phyloP scores from a whole-genome alignment of 2,329 filamentous ascomycete species.

The Dryadomyces quercivorus region DNA sequence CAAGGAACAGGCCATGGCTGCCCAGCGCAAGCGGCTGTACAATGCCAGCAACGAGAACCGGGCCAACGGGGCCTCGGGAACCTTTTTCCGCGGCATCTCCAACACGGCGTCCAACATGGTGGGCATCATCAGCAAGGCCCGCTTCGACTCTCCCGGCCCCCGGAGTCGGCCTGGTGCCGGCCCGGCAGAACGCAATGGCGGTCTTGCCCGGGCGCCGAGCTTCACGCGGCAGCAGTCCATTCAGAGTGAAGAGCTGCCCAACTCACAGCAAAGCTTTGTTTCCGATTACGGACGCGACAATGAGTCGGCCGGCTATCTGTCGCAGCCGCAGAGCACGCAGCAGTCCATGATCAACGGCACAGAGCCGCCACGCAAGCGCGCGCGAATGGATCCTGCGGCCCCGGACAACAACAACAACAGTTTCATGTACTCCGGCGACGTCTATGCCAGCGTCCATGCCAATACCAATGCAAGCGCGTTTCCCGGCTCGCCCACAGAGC shows the following conservation, averaged over 20 bases:
- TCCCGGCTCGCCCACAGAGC: conserved; percentile 66
- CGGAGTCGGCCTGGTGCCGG: conserved; percentile 30
- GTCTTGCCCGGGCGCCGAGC: conserved; percentile 53
- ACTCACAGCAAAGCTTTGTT: conserved; percentile 73
- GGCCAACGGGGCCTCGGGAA: conserved; percentile 56
- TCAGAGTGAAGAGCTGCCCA: conserved; percentile 59
- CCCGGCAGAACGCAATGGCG: conserved; percentile 27
- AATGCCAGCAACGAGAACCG: conserved; percentile 61
- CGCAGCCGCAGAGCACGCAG: conserved; percentile 30
- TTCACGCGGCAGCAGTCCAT: conserved; percentile 62
- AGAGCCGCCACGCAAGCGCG: conserved; percentile 76
- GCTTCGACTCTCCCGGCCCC: conserved; percentile 77
- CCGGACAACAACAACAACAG: conserved; percentile 32
- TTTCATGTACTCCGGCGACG: background rate
- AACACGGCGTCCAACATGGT: conserved; percentile 86
- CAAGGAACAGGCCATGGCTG: conserved; percentile 97
- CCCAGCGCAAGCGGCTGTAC: conserved; percentile 84
- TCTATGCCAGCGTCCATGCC: conserved; percentile 22
- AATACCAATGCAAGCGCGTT: conserved; percentile 31
- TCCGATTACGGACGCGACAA: conserved; percentile 64
- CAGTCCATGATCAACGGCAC: conserved; percentile 40
- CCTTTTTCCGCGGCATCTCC: conserved; percentile 96
- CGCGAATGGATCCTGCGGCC: conserved; percentile 43
- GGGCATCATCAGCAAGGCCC: conserved; percentile 90
- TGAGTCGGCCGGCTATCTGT: conserved; percentile 56